Evolutionary conservation across 2,329 filamentous ascomycete genomes (phyloP), one percentile per base, ranked within the genome.

Genomic region (Alternaria brassicae): DNA sequence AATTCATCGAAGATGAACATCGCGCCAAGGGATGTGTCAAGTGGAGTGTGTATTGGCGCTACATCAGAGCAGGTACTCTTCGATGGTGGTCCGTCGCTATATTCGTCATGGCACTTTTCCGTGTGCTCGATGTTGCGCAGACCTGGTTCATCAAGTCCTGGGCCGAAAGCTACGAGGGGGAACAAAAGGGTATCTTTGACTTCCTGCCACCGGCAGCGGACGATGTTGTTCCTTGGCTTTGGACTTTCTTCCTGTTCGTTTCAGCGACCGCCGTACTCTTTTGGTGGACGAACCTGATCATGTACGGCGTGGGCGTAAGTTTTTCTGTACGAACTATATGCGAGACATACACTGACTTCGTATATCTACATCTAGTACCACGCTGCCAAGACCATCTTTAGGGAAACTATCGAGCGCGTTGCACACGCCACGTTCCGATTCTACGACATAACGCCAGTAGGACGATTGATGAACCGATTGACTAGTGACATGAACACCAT

Each of bases 401-500:
- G 82, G 61, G 83, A 87, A 37, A 91, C 92, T 19, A 87, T 97
- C 78, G 80, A 84, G 2, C 86, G 85, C 51, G 91, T 97, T 49
- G 90, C 89, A 72, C 86, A 88, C 68, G 91, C 93, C 0, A 93
- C 89, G 0, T 96, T 97, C 79, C 88, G 92, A 1, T 97, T 93
- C 77, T 95, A 96, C 79, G 93, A 97, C 73, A 88, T 92, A 4
- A 97, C 93, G 0, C 93, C 93, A 0, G 89, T 96, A 0, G 93
- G 93, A 0, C 87, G 93, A 45, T 81, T 97, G 61, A 97, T 97
- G 91, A 97, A 97, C 75, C 87, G 93, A 7, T 83, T 97, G 60
- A 96, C 93, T 0, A 92, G 91, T 1, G 93, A 97, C 70, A 95
- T 97, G 78, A 91, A 91, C 27, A 93, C 92, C 49, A 86, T 97